Percentiles rank a stretch among this genome's conserved stretches.
Evolutionary conservation across 345 rosid species (phyloP).

Genomic region (Lepidium aucheri): DNA sequence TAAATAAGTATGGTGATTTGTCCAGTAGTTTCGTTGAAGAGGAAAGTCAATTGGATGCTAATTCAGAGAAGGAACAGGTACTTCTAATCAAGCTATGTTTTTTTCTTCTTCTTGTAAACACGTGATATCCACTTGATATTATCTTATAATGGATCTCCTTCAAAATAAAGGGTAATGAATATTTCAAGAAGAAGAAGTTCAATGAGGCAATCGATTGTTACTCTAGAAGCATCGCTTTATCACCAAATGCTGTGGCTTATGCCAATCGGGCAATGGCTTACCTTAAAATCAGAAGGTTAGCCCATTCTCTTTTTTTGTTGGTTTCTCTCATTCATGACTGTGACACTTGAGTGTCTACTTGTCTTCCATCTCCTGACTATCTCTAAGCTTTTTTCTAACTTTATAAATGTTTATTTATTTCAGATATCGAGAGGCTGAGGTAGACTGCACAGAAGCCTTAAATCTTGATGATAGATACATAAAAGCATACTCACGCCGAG

Average conservation of each 20-base stretch:
- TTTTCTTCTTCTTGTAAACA: neutral
- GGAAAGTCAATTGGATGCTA: conserved; percentile 46
- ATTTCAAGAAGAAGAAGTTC: conserved; percentile 75
- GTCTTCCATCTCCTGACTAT: neutral
- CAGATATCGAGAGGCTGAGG: conserved; percentile 81
- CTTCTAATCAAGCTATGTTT: conserved; percentile 12
- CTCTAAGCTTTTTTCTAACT: neutral
- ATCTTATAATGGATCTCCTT: neutral
- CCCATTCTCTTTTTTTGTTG: neutral
- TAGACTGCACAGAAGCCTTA: conserved; percentile 90
- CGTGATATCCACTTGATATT: neutral
- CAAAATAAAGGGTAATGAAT: conserved; percentile 64
- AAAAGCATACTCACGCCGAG: conserved; percentile 91
- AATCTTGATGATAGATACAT: conserved; percentile 81
- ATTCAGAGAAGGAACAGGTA: conserved; percentile 86
- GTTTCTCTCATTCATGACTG: neutral
- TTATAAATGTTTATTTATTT: neutral
- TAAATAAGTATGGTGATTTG: conserved; percentile 30
- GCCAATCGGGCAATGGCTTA: conserved; percentile 95
- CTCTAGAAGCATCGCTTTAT: conserved; percentile 80
- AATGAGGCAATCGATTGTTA: conserved; percentile 83
- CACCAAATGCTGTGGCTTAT: conserved; percentile 76
- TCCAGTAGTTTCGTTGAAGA: conserved; percentile 39
- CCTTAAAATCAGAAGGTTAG: conserved; percentile 69
- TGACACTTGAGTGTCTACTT: neutral